Conservation (phyloP, 768 basidiomycete species). For the Mycena belliarum region DNA sequence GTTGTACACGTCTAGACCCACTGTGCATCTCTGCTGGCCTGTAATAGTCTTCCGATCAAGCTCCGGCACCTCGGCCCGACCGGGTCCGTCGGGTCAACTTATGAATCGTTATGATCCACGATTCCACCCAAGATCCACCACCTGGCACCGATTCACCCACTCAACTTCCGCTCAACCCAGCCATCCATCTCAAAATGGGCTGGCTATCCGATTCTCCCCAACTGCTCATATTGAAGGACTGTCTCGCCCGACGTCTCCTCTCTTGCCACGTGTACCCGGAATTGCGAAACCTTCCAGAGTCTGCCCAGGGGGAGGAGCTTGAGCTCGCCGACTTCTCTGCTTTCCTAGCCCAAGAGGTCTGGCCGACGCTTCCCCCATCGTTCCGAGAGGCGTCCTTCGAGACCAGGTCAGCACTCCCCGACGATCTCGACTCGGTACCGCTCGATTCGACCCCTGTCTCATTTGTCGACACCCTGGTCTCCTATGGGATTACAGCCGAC, state of each 20-base stretch:
- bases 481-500: conserved; percentile 47
- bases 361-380: conserved; percentile 41
- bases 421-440: conserved; percentile 35
- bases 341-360: conserved; percentile 53
- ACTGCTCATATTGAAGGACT: conserved; percentile 44
- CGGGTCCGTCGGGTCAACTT: too few species aligned
- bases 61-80: too few species aligned
- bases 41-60: too few species aligned
- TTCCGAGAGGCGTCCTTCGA: conserved; percentile 43
- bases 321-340: conserved; percentile 54
- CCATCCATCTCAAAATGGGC: too few species aligned
- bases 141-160: too few species aligned
- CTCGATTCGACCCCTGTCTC: conserved; percentile 42
- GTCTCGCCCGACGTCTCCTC: conserved; percentile 43
- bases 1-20: too few species aligned
- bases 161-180: too few species aligned
- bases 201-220: conserved; percentile 23
- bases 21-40: too few species aligned
- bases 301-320: conserved; percentile 24
- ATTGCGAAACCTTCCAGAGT: neutral
- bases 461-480: conserved; percentile 51
- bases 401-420: conserved; percentile 30
- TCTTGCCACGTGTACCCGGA: conserved; percentile 30
- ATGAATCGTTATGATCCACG: too few species aligned
- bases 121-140: too few species aligned